These are phyloP conservation scores for Fusarium globosum DNA, from an alignment of 2,329 filamentous ascomycete genomes.

Conservation along the genomic window DNA sequence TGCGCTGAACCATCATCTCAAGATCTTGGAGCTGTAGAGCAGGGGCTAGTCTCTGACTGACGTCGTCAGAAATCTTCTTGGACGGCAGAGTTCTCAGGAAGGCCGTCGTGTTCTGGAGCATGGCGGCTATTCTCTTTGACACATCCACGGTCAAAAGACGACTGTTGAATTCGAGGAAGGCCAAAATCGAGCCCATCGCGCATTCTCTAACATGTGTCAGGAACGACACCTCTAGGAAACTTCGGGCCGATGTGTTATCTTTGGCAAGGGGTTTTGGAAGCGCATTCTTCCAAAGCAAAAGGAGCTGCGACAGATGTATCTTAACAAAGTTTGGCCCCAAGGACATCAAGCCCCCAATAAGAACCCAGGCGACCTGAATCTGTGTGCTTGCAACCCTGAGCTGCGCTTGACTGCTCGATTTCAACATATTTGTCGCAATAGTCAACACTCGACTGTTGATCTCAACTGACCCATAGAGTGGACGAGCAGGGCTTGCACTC, in stretches of 20 bases:
- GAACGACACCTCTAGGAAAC: conserved; percentile 89
- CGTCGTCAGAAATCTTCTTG: conserved; percentile 88
- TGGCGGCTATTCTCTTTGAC: conserved; percentile 88
- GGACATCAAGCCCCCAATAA: conserved; percentile 96
- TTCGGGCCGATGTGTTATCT: conserved; percentile 87
- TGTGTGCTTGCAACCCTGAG: conserved; percentile 91
- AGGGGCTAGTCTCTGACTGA: conserved; percentile 83
- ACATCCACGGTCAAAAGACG: conserved; percentile 92
- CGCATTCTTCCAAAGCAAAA: conserved; percentile 97
- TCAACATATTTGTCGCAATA: conserved; percentile 91
- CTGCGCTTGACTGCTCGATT: conserved; percentile 91
- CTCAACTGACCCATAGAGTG: conserved; percentile 93
- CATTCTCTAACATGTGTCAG: conserved; percentile 95
- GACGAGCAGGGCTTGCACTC: conserved; percentile 87
- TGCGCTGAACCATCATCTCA: conserved; percentile 90
- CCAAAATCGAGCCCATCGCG: conserved; percentile 88
- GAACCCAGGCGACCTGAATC: conserved; percentile 96
- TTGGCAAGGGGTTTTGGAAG: conserved; percentile 93
- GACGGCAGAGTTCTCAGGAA: conserved; percentile 87
- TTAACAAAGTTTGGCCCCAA: conserved; percentile 98
- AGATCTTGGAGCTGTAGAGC: conserved; percentile 90
- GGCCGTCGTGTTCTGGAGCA: conserved; percentile 93
- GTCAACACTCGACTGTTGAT: conserved; percentile 92
- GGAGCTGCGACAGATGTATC: conserved; percentile 93
- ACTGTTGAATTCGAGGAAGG: conserved; percentile 94